These are phyloP conservation scores for Geotrichum klebahnii DNA, from an alignment of 1,139 yeast genomes.

Conservation along the genomic window DNA sequence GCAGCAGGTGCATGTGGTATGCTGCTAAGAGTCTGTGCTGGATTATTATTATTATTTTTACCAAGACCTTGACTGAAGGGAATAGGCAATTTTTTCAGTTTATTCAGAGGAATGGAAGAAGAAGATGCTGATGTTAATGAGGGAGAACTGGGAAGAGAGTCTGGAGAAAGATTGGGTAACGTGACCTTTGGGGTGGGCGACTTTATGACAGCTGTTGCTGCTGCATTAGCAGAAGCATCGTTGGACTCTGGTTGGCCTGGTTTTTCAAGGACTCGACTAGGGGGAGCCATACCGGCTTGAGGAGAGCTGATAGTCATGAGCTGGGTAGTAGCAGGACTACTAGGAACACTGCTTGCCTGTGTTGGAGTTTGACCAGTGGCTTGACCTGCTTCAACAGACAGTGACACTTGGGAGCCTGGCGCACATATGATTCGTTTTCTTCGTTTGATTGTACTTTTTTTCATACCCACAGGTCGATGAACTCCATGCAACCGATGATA, in stretches of 20 bases:
- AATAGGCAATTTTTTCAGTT: background rate
- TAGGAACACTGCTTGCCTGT: no score
- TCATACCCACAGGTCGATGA: slow-evolving; percentile 75
- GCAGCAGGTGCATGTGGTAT: slow-evolving; percentile 21
- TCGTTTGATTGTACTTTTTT: slow-evolving; percentile 67
- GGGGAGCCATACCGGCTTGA: no score
- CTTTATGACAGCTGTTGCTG: no score
- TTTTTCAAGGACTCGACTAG: slow-evolving; percentile 12
- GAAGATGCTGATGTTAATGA: background rate
- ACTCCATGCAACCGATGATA: slow-evolving; percentile 73
- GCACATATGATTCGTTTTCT: slow-evolving; percentile 49
- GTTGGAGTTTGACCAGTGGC: slow-evolving; percentile 13
- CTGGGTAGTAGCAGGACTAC: no score
- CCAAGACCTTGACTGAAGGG: no score
- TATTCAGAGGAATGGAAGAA: background rate
- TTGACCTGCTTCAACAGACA: background rate
- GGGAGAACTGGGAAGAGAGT: slow-evolving; percentile 15
- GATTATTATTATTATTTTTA: no score
- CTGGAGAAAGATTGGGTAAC: slow-evolving; percentile 7
- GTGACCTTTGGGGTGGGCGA: slow-evolving; percentile 3
- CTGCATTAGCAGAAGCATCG: slow-evolving; percentile 2
- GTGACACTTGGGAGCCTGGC: background rate
- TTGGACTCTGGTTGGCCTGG: slow-evolving; percentile 2
- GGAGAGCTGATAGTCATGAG: no score
- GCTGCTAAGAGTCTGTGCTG: background rate